These are phyloP conservation scores for Talaromyces albobiverticillius DNA, from an alignment of 2,329 filamentous ascomycete genomes.

Conservation along the genomic window DNA sequence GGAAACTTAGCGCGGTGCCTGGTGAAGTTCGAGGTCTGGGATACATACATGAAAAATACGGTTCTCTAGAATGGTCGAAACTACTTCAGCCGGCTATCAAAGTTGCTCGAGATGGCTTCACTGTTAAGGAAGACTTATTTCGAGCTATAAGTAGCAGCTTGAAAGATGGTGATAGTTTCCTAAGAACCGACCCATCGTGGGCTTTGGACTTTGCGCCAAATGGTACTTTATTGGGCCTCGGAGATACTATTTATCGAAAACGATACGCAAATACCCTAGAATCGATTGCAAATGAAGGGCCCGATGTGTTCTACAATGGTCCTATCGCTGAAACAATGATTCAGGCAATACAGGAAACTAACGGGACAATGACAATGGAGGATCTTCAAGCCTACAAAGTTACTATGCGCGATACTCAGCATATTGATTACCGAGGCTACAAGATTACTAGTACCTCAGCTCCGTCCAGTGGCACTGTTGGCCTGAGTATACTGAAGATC, in stretches of 20 bases:
- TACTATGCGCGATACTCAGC: constrained; percentile 61
- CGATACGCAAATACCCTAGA: constrained; percentile 79
- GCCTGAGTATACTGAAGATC: constrained; percentile 74
- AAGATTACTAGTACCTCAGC: constrained; percentile 64
- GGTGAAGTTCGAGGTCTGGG: constrained; percentile 71
- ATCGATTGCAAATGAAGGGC: constrained; percentile 68
- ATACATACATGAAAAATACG: constrained; percentile 65
- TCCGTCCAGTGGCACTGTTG: constrained; percentile 75
- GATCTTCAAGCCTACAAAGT: constrained; percentile 74
- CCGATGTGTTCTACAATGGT: constrained; percentile 72
- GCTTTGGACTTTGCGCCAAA: constrained; percentile 85
- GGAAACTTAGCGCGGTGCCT: constrained; percentile 48
- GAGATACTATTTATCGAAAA: constrained; percentile 75
- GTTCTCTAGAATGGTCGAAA: constrained; percentile 64
- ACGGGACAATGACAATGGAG: constrained; percentile 81
- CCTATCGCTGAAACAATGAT: constrained; percentile 72
- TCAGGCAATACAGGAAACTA: constrained; percentile 60
- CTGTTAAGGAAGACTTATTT: constrained; percentile 69
- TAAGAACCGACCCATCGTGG: constrained; percentile 74
- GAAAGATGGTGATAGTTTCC: constrained; percentile 58
- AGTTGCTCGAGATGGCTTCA: constrained; percentile 71
- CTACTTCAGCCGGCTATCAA: constrained; percentile 72
- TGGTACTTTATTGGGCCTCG: constrained; percentile 67
- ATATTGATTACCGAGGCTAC: constrained; percentile 66
- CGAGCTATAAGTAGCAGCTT: constrained; percentile 65